Conservation (phyloP, 805 yeast genomes). For the Komagataella populi region DNA sequence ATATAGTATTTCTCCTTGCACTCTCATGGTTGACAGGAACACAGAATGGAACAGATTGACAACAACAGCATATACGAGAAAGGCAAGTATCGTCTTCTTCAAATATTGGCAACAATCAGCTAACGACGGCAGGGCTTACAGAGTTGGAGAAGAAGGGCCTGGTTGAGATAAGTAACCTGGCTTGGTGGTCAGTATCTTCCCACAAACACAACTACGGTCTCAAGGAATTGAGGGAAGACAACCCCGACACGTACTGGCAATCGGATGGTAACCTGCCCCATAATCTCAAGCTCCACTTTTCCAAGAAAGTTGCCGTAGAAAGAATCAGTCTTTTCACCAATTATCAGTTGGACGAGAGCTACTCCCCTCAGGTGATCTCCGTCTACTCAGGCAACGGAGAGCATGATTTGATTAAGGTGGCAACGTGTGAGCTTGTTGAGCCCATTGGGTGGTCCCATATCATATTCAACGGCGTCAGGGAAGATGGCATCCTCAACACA, state of each 20-base stretch:
- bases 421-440: constrained; percentile 39
- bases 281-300: constrained; percentile 60
- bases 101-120: background rate
- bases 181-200: constrained; percentile 77
- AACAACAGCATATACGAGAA: background rate
- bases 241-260: constrained; percentile 78
- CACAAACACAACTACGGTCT: constrained; percentile 62
- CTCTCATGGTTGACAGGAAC: background rate
- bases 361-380: constrained; percentile 66
- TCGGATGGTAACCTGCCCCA: constrained; percentile 92
- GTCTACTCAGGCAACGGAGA: constrained; percentile 68
- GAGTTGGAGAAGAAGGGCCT: constrained; percentile 45
- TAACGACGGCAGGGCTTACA: constrained; percentile 8
- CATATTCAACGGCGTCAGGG: constrained; percentile 37
- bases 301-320: constrained; percentile 59
- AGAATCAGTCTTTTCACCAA: constrained; percentile 63
- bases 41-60: background rate
- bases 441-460: constrained; percentile 75
- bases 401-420: constrained; percentile 62
- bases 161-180: constrained; percentile 67
- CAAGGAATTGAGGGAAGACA: constrained; percentile 57
- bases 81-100: background rate
- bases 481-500: constrained; percentile 48
- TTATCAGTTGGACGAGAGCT: constrained; percentile 69
- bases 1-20: background rate